Conservation (phyloP, 2,329 filamentous ascomycete species). For the Talaromyces sp. region DNA sequence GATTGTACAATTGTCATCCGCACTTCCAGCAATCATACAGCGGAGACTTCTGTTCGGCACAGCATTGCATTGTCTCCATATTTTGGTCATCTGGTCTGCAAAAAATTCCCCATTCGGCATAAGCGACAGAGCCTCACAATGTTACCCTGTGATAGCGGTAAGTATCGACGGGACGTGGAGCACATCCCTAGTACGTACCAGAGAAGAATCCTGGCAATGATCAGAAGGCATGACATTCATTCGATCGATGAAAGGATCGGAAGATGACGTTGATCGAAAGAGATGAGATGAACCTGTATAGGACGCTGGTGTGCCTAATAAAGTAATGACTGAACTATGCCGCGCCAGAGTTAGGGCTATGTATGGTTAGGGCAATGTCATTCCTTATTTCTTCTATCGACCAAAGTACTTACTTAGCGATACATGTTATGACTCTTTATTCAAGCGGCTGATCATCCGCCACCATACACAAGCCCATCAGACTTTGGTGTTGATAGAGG, state of each 20-base stretch:
- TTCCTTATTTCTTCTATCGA: not conserved
- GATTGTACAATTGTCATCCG: no score
- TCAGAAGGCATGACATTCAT: not conserved
- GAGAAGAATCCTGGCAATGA: not conserved
- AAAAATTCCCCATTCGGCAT: not conserved
- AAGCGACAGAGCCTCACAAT: not conserved
- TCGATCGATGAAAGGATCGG: not conserved
- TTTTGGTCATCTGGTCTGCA: not conserved
- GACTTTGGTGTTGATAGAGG: not conserved
- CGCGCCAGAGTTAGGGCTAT: not conserved
- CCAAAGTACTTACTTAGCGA: not conserved
- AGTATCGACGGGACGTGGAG: not conserved
- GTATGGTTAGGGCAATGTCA: not conserved
- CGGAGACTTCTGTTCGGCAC: not conserved
- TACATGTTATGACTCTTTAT: not conserved
- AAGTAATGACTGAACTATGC: not conserved
- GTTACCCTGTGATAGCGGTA: not conserved
- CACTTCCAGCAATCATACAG: not conserved
- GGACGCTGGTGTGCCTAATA: not conserved
- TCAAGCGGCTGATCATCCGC: not conserved
- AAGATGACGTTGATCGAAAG: not conserved
- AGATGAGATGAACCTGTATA: not conserved
- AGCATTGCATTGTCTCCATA: not conserved
- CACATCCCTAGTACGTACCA: not conserved
- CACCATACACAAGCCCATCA: not conserved